Base-by-base conservation (phyloP, 306 rosid genomes). In the Prunus fruticosa region DNA sequence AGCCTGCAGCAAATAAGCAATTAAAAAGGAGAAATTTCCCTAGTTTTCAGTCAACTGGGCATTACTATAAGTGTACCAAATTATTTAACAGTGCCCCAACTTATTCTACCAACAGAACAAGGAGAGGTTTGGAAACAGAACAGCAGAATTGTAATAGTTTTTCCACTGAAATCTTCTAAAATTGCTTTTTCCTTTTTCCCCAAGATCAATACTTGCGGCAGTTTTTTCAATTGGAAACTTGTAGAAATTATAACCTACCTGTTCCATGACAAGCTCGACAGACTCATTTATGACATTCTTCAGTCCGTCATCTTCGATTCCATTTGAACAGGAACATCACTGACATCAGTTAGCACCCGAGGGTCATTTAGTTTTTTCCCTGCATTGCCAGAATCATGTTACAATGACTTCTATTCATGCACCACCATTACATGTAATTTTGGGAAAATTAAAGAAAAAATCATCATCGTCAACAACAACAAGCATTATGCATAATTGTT, bases 321-420 rank as follows among this genome's bases (percentile, higher is more conserved):
- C 96, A 76, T 97, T 86, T 92, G 98, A 73, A 96, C 93, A 49
- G 99, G 97, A 54, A 92, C 91, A 81, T 96, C 98, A 25, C 98
- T 96, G 28, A 92, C 99, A 85, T 91, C 97, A 23, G 93, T 92
- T 68, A 96, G 88, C 78, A 96, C 96, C 50, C 93, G 80, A 8
- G 93, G 91, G 52, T 96, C 98, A 14, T 73, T 83, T 71, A 95
- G 81, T 16, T 89, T 87, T 77, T 92, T 91, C 80, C 98, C 98
- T 95, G 79, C 71, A 86, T 73, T 41, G 38, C 75, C 72, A 71
- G 8, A 46, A 80, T 19, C 78, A 16, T 15, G 76, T 49, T 30
- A 82, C 54, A 43, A 68, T 70, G 71, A 67, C 8, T 34, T 34
- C 41, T 6, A 34, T 73, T 53, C 20, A 28, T 13, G 6, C 47